Base-by-base conservation (phyloP, 1,139 yeast genomes). In the Candida sp. region DNA sequence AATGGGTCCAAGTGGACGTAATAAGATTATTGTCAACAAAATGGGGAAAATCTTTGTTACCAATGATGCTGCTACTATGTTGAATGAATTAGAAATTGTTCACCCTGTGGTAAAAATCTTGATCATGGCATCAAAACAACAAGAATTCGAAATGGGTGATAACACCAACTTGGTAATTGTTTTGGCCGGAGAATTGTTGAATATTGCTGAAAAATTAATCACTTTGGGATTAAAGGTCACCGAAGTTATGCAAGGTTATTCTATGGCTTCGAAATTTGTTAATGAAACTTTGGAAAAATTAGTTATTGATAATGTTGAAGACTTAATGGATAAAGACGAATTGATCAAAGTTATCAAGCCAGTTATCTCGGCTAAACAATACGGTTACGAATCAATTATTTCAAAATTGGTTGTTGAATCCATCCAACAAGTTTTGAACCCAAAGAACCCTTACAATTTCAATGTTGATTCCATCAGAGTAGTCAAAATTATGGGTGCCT, bases 91-190 rank as follows among this genome's bases (percentile, higher is more conserved):
- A 46, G 98, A 93, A 54, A 88, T 95, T 51, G 93, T 93, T 39
- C 99, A 93, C 63, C 99, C 99, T 5, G 98, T 97, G 1, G 99
- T 95, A 21, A 93, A 93, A 66, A 82, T 93, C 39, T 79, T 93
- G 51, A 95, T 93, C 46, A 89, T 90, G 97, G 97, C 98, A 22
- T 83, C 96, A 21, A 89, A 91, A 61, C 99, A 93, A 70, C 99
- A 93, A 68, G 97, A 93, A 63, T 79, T 84, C 54, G 99, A 93
- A 54, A 70, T 74, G 77, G 79, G 79, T 36, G 79, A 74, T 55
- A 68, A 67, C 55, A 72, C 78, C 45, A 74, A 73, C 56, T 63
- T 73, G 52, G 79, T 74, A 32, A 71, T 74, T 39, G 61, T 72
- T 19, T 69, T 93, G 52, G 97, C 98, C n/a, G 97, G 97, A 40